A percentile compares a stretch with the other conserved stretches of the same genome.
These are phyloP conservation scores for Xylaria flabelliformis DNA, from an alignment of 495 filamentous ascomycete species.

Conservation along the genomic window DNA sequence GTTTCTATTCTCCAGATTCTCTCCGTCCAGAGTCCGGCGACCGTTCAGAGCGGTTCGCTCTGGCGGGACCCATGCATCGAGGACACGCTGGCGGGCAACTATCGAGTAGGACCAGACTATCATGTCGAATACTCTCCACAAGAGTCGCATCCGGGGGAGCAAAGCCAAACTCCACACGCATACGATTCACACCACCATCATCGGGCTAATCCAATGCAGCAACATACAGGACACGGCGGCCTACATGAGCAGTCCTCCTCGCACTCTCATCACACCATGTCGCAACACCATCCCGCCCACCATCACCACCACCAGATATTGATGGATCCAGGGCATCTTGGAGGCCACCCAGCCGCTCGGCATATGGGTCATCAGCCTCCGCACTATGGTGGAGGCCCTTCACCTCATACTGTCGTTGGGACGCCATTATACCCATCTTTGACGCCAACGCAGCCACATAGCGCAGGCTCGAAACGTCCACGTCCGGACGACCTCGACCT, in stretches of 20 bases:
- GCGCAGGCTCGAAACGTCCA: constrained; percentile 52
- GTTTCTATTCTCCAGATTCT: constrained; percentile 56
- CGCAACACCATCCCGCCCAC: constrained; percentile 54
- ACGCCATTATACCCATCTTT: constrained; percentile 53
- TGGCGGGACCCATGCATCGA: constrained; percentile 75
- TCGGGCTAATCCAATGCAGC: constrained; percentile 46
- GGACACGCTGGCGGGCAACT: constrained; percentile 71
- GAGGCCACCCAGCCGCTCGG: constrained; percentile 51
- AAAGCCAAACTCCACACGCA: constrained; percentile 56
- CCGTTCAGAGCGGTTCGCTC: constrained; percentile 73
- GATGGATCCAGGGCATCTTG: constrained; percentile 54
- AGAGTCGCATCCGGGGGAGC: constrained; percentile 63
- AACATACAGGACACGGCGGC: constrained; percentile 50
- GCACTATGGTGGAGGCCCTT: constrained; percentile 50
- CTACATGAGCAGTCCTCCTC: constrained; percentile 53
- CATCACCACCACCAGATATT: constrained; percentile 58
- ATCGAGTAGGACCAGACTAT: constrained; percentile 64
- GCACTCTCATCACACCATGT: constrained; percentile 55
- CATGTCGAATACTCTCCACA: constrained; percentile 69
- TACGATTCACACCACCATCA: constrained; percentile 60
- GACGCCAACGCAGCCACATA: constrained; percentile 50
- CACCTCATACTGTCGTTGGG: constrained; percentile 51
- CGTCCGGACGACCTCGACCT: constrained; percentile 58
- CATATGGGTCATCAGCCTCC: constrained; percentile 56
- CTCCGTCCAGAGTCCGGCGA: constrained; percentile 62